Evolutionary conservation across 163 green algal species (phyloP).

Genomic region (Prototheca wickerhamii): DNA sequence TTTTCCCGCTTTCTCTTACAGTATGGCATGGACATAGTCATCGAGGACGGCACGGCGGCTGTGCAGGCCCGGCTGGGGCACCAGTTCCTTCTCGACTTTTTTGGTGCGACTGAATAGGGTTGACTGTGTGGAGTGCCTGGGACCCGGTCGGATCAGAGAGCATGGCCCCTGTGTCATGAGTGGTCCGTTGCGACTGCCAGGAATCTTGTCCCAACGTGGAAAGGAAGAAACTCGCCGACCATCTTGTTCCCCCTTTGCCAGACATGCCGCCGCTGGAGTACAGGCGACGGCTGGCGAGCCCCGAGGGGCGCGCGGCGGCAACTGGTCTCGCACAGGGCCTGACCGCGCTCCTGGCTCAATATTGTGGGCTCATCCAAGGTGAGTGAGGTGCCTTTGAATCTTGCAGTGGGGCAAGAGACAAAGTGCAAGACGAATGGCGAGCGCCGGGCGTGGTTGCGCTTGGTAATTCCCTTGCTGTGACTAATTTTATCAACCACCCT

Average conservation of each 20-base stretch:
- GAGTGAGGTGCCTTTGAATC: no score
- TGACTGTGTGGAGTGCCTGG: not conserved
- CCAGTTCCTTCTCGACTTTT: conserved; percentile 17
- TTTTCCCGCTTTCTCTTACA: not conserved
- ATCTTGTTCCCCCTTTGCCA: not conserved
- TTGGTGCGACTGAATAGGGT: conserved; percentile 9
- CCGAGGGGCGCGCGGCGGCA: not conserved
- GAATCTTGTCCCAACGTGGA: not conserved
- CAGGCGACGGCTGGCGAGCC: conserved; percentile 1
- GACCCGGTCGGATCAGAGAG: not conserved
- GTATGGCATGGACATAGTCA: conserved; percentile 5
- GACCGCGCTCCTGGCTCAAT: conserved; percentile 6
- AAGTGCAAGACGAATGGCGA: no score
- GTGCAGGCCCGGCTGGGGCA: conserved; percentile 3
- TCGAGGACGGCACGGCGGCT: conserved; percentile 23
- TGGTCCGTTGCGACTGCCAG: not conserved
- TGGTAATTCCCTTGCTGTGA: no score
- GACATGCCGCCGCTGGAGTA: conserved; percentile 3
- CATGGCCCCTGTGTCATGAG: not conserved
- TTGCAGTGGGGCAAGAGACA: no score
- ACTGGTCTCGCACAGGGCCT: conserved; percentile 3
- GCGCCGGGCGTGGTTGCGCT: no score
- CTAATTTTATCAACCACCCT: no score
- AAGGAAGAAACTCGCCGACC: no score
- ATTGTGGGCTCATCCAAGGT: conserved; percentile 21